phyloP scores from a whole-genome alignment of 768 basidiomycete genomes.

The Gautieria morchelliformis region DNA sequence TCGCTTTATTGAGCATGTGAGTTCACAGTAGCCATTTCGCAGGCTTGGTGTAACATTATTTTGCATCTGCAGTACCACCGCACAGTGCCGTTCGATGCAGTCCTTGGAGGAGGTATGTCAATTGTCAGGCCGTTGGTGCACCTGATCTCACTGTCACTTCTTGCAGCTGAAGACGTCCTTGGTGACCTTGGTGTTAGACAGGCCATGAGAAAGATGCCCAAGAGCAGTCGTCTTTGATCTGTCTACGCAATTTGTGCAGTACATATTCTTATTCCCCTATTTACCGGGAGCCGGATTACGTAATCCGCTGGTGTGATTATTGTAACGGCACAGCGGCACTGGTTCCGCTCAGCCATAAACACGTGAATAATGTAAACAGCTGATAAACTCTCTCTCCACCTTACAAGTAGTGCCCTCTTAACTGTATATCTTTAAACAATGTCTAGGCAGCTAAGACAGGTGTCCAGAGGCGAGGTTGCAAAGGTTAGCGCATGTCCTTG shows the following conservation, averaged over 20 bases:
- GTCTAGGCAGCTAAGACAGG: slow-evolving; percentile 30
- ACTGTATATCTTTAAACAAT: slow-evolving; percentile 15
- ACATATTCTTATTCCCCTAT: too few relatives aligned
- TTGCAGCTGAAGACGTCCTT: slow-evolving; percentile 55
- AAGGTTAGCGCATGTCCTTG: slow-evolving; percentile 34
- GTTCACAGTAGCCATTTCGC: background rate
- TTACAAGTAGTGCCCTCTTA: too few relatives aligned
- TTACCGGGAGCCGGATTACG: too few relatives aligned
- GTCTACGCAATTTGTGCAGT: background rate
- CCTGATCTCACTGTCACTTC: background rate
- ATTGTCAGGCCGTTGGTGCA: background rate
- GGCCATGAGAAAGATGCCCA: slow-evolving; percentile 62
- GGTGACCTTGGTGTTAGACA: slow-evolving; percentile 67
- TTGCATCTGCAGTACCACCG: slow-evolving; percentile 54
- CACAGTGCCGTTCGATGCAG: slow-evolving; percentile 76
- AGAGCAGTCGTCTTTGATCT: slow-evolving; percentile 30
- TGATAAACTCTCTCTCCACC: too few relatives aligned
- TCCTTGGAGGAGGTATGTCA: slow-evolving; percentile 53
- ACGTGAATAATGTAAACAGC: too few relatives aligned
- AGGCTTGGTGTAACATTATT: slow-evolving; percentile 25
- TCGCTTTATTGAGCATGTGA: slow-evolving; percentile 50
- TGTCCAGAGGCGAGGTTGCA: slow-evolving; percentile 62
- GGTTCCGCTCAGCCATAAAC: too few relatives aligned
- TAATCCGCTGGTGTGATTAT: too few relatives aligned
- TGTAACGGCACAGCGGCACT: too few relatives aligned